Evolutionary conservation across 2,329 filamentous ascomycete genomes (phyloP).

Genomic region (Colletotrichum melonis): DNA sequence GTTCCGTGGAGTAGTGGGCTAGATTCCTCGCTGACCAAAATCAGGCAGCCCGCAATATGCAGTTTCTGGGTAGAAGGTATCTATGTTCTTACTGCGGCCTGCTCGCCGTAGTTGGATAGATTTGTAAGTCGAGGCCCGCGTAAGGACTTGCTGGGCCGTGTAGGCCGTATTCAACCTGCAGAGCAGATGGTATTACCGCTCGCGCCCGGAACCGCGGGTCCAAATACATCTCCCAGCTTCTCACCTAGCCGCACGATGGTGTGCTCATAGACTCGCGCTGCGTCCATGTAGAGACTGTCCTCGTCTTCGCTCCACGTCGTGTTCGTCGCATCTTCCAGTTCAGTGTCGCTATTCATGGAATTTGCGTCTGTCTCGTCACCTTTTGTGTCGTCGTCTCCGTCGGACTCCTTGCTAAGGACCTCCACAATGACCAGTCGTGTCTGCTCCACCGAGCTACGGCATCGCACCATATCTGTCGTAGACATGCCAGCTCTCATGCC

Average conservation of each 20-base stretch:
- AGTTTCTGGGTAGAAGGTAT: not conserved
- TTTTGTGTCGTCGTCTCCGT: constrained; percentile 48
- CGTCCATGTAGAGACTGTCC: constrained; percentile 70
- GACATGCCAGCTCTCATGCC: constrained; percentile 75
- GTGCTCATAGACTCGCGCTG: constrained; percentile 81
- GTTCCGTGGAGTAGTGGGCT: not conserved
- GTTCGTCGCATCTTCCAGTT: constrained; percentile 47
- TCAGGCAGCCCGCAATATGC: not conserved
- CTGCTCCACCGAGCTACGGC: constrained; percentile 83
- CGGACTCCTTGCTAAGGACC: constrained; percentile 63
- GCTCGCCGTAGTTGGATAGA: not conserved
- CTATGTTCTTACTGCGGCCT: not conserved
- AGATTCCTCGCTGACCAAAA: not conserved
- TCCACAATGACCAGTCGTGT: constrained; percentile 78
- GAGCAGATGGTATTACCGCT: not conserved
- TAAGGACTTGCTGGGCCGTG: not conserved
- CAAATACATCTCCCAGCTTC: constrained; percentile 62
- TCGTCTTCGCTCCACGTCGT: constrained; percentile 53
- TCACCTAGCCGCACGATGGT: constrained; percentile 82
- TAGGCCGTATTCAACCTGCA: not conserved
- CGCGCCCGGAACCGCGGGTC: constrained; percentile 2
- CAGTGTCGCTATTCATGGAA: constrained; percentile 45
- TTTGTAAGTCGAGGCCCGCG: not conserved
- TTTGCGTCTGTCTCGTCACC: constrained; percentile 44
- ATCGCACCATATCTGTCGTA: constrained; percentile 86